Percentiles rank a stretch among this genome's conserved stretches.
These are phyloP conservation scores for Fulvia fulva DNA, from an alignment of 2,329 filamentous ascomycete genomes.

Conservation along the genomic window DNA sequence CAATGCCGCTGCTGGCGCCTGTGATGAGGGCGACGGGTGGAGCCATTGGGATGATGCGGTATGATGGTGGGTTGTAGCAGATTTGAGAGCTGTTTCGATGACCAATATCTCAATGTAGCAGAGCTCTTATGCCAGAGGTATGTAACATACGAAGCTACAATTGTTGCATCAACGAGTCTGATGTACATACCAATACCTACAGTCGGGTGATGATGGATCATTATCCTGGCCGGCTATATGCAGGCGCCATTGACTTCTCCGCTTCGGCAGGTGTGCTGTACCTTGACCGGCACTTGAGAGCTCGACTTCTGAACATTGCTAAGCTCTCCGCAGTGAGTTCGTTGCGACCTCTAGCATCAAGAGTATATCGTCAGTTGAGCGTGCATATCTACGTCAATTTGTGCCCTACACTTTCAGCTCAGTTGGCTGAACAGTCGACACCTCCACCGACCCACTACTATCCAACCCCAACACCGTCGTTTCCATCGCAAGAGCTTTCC, in stretches of 20 bases:
- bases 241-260: not conserved
- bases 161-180: not conserved
- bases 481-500: not conserved
- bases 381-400: no score
- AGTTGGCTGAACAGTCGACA: not conserved
- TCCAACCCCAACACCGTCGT: not conserved
- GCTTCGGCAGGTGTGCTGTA: not conserved
- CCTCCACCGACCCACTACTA: not conserved
- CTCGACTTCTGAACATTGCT: not conserved
- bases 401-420: not conserved
- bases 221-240: not conserved
- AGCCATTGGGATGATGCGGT: conserved; percentile 27
- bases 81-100: no score
- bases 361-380: no score
- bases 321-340: not conserved
- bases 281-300: not conserved
- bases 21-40: conserved; percentile 44
- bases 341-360: not conserved
- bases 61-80: no score
- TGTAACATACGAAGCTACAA: no score
- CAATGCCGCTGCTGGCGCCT: conserved; percentile 44
- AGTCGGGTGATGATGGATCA: not conserved
- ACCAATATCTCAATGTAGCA: no score
- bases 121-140: no score
- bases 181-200: not conserved